These are phyloP conservation scores for Nannizzia gypsea DNA, from an alignment of 2,329 filamentous ascomycete species.

Conservation along the genomic window DNA sequence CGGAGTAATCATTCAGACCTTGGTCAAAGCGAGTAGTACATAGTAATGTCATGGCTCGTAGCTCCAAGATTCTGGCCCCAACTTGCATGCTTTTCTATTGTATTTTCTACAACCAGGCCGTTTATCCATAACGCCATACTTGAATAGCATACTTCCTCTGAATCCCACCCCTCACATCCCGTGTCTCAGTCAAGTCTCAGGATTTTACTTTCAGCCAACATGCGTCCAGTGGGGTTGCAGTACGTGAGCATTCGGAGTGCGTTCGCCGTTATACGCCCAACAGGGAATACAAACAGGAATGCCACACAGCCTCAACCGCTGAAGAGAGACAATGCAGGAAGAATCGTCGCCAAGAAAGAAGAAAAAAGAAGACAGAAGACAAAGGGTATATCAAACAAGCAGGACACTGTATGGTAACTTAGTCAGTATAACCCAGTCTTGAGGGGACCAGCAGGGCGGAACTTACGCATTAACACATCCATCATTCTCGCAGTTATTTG, in stretches of 20 bases:
- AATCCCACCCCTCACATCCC: background rate
- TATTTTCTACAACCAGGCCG: background rate
- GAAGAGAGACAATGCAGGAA: background rate
- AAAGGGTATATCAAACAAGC: conserved; percentile 13
- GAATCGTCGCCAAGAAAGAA: background rate
- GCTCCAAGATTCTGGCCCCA: too few species aligned
- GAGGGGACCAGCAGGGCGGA: conserved; percentile 1
- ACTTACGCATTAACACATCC: conserved; percentile 48
- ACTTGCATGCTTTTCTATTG: background rate
- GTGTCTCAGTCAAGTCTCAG: background rate
- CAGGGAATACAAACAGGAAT: background rate
- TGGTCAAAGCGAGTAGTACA: background rate
- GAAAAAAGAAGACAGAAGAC: too few species aligned
- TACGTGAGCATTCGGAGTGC: background rate
- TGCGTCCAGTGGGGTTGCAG: background rate
- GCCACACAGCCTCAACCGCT: background rate
- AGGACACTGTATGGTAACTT: conserved; percentile 12
- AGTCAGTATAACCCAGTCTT: background rate
- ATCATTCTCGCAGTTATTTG: conserved; percentile 45
- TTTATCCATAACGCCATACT: background rate
- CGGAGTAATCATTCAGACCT: background rate
- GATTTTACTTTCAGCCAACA: background rate
- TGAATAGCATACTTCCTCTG: too few species aligned
- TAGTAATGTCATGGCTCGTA: background rate
- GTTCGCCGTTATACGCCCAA: background rate